phyloP scores from a whole-genome alignment of 257 asterid genomes.

The Solanum peruvianum region DNA sequence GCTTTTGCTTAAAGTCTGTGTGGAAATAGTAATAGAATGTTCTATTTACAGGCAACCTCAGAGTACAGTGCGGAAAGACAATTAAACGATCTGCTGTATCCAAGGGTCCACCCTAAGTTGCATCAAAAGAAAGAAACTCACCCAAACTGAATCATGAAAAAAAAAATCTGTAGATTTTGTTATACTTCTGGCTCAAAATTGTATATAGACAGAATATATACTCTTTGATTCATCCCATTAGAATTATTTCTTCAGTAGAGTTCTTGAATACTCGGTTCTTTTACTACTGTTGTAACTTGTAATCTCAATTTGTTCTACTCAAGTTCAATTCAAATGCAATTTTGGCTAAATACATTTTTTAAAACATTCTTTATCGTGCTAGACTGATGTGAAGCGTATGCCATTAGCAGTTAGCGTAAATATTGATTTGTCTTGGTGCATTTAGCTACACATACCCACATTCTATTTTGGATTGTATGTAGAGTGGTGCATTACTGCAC shows the following conservation, averaged over 20 bases:
- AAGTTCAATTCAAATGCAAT: neutral
- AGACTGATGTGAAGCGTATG: neutral
- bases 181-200: constrained; percentile 13
- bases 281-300: neutral
- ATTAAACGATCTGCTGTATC: constrained; percentile 60
- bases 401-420: neutral
- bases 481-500: no score
- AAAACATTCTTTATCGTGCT: neutral
- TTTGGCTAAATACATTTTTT: neutral
- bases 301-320: neutral
- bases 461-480: neutral
- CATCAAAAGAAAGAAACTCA: constrained; percentile 78
- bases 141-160: constrained; percentile 50
- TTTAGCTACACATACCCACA: neutral
- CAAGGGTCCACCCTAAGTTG: constrained; percentile 41
- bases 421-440: no score
- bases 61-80: constrained; percentile 92
- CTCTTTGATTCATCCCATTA: neutral
- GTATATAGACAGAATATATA: constrained; percentile 6
- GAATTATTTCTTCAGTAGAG: neutral
- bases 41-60: constrained; percentile 68
- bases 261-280: neutral
- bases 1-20: neutral
- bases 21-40: neutral
- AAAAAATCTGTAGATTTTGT: neutral